phyloP scores from a whole-genome alignment of 257 asterid genomes.

The Rhazya stricta region DNA sequence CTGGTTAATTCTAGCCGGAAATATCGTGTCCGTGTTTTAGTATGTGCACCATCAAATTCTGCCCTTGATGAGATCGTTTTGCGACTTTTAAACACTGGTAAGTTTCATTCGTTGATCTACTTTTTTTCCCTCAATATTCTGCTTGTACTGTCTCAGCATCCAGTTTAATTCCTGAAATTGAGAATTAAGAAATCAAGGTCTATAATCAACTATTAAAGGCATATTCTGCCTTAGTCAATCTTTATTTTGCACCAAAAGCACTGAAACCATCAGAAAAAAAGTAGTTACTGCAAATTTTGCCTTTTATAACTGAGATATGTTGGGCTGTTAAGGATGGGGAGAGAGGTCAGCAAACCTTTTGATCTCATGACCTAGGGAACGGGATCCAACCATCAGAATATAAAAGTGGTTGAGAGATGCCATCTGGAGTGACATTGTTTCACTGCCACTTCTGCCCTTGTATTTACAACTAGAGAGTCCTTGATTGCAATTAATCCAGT shows the following conservation, averaged over 20 bases:
- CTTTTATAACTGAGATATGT: neutral
- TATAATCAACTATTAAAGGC: neutral
- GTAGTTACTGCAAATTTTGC: neutral
- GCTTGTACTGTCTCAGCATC: neutral
- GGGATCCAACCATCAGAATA: too few species aligned
- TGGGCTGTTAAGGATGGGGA: too few species aligned
- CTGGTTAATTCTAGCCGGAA: slow-evolving; percentile 77
- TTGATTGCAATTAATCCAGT: neutral
- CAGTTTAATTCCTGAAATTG: neutral
- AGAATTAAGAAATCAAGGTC: neutral
- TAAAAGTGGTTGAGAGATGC: too few species aligned
- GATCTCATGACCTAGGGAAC: too few species aligned
- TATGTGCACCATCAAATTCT: slow-evolving; percentile 97
- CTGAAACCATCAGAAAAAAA: neutral
- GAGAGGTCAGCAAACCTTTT: too few species aligned
- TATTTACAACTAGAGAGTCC: neutral
- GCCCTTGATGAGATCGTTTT: slow-evolving; percentile 96
- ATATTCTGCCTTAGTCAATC: neutral
- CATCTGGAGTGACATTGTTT: neutral
- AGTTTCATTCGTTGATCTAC: slow-evolving; percentile 19
- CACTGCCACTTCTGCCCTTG: neutral
- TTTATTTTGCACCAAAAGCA: neutral
- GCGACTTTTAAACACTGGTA: slow-evolving; percentile 75
- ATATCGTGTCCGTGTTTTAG: slow-evolving; percentile 90
- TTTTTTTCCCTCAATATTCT: slow-evolving; percentile 9